Conservation (phyloP, 495 filamentous ascomycete genomes). For the Xylaria palmicola region DNA sequence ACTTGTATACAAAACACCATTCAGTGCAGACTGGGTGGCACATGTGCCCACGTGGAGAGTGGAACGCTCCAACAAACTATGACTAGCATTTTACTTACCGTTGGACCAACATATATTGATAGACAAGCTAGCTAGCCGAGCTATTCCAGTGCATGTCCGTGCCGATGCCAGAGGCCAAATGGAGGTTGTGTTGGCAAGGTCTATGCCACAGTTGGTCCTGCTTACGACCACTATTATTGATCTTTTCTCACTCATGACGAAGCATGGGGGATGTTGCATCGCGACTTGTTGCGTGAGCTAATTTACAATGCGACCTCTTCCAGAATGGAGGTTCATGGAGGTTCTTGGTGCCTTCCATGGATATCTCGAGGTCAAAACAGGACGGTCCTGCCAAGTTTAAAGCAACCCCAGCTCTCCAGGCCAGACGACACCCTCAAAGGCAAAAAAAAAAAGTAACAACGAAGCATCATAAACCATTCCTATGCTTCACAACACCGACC, state of each 20-base stretch:
- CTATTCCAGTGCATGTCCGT: too few relatives aligned
- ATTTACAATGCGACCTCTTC: conserved; percentile 31
- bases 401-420: conserved; percentile 19
- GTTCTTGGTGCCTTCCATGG: conserved; percentile 18
- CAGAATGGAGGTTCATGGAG: conserved; percentile 14
- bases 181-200: too few relatives aligned
- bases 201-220: too few relatives aligned
- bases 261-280: background rate
- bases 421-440: conserved; percentile 25
- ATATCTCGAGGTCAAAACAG: conserved; percentile 15
- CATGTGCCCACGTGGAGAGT: too few relatives aligned
- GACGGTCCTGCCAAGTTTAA: conserved; percentile 22
- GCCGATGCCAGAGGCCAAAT: too few relatives aligned
- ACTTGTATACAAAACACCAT: too few relatives aligned
- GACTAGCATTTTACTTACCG: background rate
- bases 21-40: too few relatives aligned
- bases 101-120: too few relatives aligned
- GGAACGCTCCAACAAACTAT: background rate
- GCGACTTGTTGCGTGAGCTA: conserved; percentile 20
- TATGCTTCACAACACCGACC: conserved; percentile 37
- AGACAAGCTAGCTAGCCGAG: too few relatives aligned
- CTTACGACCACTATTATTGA: background rate
- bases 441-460: too few relatives aligned
- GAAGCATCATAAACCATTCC: conserved; percentile 34
- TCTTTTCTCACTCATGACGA: background rate